Conservation (phyloP, 1,139 yeast genomes). For the Blastobotrys raffinosifermentans region DNA sequence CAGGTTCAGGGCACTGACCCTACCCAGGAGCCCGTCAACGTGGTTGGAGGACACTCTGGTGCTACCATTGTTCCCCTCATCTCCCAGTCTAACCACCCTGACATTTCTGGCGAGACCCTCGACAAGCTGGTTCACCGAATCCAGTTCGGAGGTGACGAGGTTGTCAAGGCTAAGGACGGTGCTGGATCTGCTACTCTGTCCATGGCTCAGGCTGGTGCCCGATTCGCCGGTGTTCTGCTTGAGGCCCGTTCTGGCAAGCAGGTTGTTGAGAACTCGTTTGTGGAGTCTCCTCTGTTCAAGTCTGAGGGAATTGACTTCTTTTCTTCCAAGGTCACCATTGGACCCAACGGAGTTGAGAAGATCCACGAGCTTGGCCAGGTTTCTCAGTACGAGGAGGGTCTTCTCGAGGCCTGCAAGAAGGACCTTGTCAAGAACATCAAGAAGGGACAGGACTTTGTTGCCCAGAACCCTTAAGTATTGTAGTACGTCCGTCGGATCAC, state of each 20-base stretch:
- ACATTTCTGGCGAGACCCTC: slow-evolving; percentile 47
- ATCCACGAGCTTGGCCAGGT: slow-evolving; percentile 69
- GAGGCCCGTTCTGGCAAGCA: slow-evolving; percentile 45
- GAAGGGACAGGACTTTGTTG: slow-evolving; percentile 61
- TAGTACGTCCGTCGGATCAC: too few species aligned
- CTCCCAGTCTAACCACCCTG: slow-evolving; percentile 49
- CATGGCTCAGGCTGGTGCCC: slow-evolving; percentile 94
- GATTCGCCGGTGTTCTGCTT: slow-evolving; percentile 48
- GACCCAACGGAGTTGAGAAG: slow-evolving; percentile 83
- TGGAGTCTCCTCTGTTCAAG: slow-evolving; percentile 74
- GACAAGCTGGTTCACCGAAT: slow-evolving; percentile 77
- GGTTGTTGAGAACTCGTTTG: slow-evolving; percentile 56
- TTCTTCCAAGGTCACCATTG: slow-evolving; percentile 86
- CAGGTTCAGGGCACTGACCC: slow-evolving; percentile 46
- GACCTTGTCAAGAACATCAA: slow-evolving; percentile 53
- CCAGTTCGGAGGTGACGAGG: slow-evolving; percentile 97
- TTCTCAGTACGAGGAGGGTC: slow-evolving; percentile 73
- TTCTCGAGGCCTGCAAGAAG: slow-evolving; percentile 43
- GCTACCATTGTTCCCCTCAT: slow-evolving; percentile 87
- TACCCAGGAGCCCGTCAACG: slow-evolving; percentile 61
- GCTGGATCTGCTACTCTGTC: slow-evolving; percentile 92
- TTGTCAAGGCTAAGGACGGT: slow-evolving; percentile 92
- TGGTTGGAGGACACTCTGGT: slow-evolving; percentile 96
- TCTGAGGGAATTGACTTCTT: slow-evolving; percentile 84
- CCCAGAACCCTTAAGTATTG: slow-evolving; percentile 37